Conservation (phyloP, 192 early-diverging fungal genomes). For the Linnemannia exigua region DNA sequence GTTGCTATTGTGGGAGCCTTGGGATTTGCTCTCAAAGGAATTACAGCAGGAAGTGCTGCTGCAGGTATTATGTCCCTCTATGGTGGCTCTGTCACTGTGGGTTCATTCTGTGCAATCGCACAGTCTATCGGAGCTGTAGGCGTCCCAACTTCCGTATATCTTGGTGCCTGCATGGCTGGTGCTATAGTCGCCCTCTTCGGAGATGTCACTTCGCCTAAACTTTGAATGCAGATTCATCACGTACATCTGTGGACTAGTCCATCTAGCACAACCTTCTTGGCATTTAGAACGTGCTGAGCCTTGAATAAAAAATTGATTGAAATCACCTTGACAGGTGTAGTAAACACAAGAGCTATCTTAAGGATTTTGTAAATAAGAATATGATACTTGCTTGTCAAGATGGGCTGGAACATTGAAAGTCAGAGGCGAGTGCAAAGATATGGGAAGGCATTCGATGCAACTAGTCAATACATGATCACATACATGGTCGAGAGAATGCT, state of each 20-base stretch:
- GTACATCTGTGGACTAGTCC: not conserved
- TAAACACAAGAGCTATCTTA: no score
- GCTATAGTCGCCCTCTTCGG: not conserved
- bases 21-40: not conserved
- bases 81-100: not conserved
- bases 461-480: no score
- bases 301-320: not conserved
- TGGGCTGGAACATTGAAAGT: no score
- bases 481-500: no score
- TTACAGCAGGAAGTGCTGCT: not conserved
- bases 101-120: not conserved
- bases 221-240: not conserved
- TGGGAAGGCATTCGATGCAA: no score
- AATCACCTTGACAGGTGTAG: no score
- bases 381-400: no score
- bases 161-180: not conserved
- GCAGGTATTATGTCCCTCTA: not conserved
- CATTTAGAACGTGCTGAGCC: not conserved
- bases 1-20: not conserved
- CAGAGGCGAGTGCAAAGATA: no score
- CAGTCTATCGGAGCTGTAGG: constrained; percentile 2
- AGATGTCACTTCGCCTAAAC: not conserved
- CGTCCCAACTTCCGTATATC: not conserved
- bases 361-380: no score
- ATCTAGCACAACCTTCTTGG: no score